These are phyloP conservation scores for Boletus barrowsii DNA, from an alignment of 768 basidiomycete species.

Conservation along the genomic window DNA sequence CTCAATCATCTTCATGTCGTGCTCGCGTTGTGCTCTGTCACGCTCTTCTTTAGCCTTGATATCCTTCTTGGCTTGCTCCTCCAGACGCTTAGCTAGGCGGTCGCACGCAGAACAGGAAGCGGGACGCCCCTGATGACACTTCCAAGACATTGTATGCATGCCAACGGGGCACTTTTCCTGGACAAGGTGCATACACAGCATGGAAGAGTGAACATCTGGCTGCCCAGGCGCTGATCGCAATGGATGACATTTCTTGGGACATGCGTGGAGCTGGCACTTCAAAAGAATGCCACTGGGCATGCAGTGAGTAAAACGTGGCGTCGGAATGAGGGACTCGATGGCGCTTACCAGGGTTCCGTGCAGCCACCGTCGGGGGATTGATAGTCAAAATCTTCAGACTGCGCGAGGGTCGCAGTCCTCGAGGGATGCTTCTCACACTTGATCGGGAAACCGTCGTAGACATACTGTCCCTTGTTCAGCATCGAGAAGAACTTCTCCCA, in stretches of 20 bases:
- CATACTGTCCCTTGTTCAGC: conserved; percentile 39
- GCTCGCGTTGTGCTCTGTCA: conserved; percentile 42
- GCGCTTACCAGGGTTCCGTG: conserved; percentile 52
- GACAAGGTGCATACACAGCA: conserved; percentile 42
- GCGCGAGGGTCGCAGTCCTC: conserved; percentile 34
- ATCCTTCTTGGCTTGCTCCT: conserved; percentile 40
- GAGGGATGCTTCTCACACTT: conserved; percentile 55
- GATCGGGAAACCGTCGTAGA: conserved; percentile 62
- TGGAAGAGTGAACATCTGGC: conserved; percentile 22
- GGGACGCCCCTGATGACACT: conserved; percentile 43
- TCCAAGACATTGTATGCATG: conserved; percentile 43
- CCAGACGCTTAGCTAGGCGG: conserved; percentile 37
- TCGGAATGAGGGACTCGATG: not conserved
- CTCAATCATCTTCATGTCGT: conserved; percentile 41
- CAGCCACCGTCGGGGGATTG: conserved; percentile 66
- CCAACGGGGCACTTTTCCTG: conserved; percentile 38
- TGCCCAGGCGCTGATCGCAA: conserved; percentile 44
- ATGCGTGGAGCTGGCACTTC: conserved; percentile 38
- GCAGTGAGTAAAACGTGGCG: not conserved
- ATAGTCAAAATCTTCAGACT: conserved; percentile 48
- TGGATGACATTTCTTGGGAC: conserved; percentile 64
- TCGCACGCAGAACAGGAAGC: conserved; percentile 47
- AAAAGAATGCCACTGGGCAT: conserved; percentile 12
- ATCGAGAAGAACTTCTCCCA: conserved; percentile 52
- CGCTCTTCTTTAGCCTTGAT: conserved; percentile 42